A percentile compares a stretch with the other conserved stretches of the same genome.
These are phyloP conservation scores for Trametes sanguinea DNA, from an alignment of 768 basidiomycete genomes.

Conservation along the genomic window DNA sequence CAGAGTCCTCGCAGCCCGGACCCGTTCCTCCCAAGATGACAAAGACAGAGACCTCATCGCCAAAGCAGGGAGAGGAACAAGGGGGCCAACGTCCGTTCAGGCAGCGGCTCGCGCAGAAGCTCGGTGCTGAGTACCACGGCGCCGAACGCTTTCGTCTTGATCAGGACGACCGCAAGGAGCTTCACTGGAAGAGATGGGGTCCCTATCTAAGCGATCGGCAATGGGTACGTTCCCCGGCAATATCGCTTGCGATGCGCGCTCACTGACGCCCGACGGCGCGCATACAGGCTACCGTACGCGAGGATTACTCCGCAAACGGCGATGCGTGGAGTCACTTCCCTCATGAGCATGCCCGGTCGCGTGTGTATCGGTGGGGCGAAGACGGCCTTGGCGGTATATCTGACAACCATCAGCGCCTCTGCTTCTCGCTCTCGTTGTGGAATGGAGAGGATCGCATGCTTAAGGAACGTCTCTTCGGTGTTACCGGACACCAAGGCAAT, in stretches of 20 bases:
- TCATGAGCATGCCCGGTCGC: conserved; percentile 88
- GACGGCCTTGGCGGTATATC: conserved; percentile 97
- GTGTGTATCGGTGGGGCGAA: conserved; percentile 98
- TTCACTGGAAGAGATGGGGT: conserved; percentile 99
- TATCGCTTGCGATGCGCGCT: background rate
- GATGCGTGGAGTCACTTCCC: conserved; percentile 97
- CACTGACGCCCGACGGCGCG: background rate
- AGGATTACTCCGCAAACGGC: conserved; percentile 96
- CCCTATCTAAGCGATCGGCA: conserved; percentile 97
- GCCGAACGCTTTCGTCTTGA: conserved; percentile 83
- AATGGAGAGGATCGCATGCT: conserved; percentile 93
- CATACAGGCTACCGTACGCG: conserved; percentile 89
- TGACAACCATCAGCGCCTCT: conserved; percentile 94
- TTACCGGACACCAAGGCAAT: conserved; percentile 96
- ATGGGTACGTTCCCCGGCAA: conserved; percentile 65
- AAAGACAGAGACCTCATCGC: conserved; percentile 24
- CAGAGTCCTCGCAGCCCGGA: conserved; percentile 34
- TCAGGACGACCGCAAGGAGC: conserved; percentile 76
- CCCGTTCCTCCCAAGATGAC: conserved; percentile 46
- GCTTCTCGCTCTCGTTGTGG: conserved; percentile 91
- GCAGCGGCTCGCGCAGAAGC: conserved; percentile 59
- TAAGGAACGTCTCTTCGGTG: conserved; percentile 95
- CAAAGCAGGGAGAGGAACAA: conserved; percentile 13
- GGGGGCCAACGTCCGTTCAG: conserved; percentile 48
- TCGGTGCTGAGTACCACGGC: conserved; percentile 76